A percentile compares a stretch with the other conserved stretches of the same genome.
phyloP scores from a whole-genome alignment of 495 filamentous ascomycete species.

The Astrothelium macrocarpum region DNA sequence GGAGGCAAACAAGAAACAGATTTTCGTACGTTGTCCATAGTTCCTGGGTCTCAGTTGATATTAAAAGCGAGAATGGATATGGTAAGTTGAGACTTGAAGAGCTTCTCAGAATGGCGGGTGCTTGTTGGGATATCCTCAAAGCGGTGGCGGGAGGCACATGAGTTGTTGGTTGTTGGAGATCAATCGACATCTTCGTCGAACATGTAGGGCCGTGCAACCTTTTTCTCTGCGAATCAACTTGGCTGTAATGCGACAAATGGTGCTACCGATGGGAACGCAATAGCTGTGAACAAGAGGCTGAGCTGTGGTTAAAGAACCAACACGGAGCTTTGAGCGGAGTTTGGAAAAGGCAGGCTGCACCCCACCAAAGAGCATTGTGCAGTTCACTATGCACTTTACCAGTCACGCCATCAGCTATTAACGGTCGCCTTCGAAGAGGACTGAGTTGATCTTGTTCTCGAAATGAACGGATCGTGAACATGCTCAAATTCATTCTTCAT shows the following conservation, averaged over 20 bases:
- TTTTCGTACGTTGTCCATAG: constrained; percentile 79
- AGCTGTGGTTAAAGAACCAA: too few relatives aligned
- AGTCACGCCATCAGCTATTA: background rate
- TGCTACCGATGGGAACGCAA: background rate
- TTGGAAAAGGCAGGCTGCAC: background rate
- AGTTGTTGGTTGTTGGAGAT: constrained; percentile 30
- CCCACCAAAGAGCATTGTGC: background rate
- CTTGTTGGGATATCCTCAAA: constrained; percentile 67
- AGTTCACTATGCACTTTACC: background rate
- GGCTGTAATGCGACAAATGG: background rate
- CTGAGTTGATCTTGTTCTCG: background rate
- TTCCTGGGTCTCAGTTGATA: constrained; percentile 57
- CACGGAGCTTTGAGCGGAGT: background rate
- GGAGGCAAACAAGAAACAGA: constrained; percentile 72
- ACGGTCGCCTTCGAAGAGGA: background rate
- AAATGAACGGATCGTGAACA: background rate
- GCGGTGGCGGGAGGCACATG: constrained; percentile 38
- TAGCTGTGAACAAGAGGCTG: background rate
- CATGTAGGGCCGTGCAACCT: too few relatives aligned
- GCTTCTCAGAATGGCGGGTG: constrained; percentile 54
- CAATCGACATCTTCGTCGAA: background rate
- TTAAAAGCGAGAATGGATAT: constrained; percentile 41
- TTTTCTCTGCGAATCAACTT: too few relatives aligned
- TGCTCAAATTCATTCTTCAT: background rate
- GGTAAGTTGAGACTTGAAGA: constrained; percentile 40